Evolutionary conservation across 495 filamentous ascomycete genomes (phyloP), one percentile per base, ranked within the genome.

Genomic region (Daldinia vernicosa): DNA sequence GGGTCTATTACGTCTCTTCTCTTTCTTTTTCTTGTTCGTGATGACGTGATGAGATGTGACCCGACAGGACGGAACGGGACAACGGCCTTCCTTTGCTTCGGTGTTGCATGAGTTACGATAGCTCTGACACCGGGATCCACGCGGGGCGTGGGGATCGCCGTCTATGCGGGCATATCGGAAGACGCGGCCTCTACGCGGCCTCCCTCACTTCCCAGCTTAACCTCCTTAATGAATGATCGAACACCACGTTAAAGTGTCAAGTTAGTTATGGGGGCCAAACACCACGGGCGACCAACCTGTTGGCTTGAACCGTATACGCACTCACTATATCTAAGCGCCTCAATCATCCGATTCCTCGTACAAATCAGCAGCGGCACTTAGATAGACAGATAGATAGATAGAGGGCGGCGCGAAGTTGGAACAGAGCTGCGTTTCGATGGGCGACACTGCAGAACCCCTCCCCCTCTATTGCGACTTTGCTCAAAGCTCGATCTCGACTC

Each of bases 101-200:
- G 6, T 17, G 40, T 7, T 45, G n/a, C 17, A 45, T 9, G 19
- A 45, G 17, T 22, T 45, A 45, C 7, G n/a, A 32, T 39, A 26
- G 43, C 57, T 51, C 39, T 69, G 66, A 56, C 5, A 69, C 66
- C 66, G 66, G 66, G 59, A 63, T 63, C n/a, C 8, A n/a, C 66
- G 37, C 50, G 65, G 37, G 9, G 50, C 9, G 24, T 28, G 66
- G 22, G 26, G n/a, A n/a, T 43, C n/a, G 52, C 32, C n/a, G 39
- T 30, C 43, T 24, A 47, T 47, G 43, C 43, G 19, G 19, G 1
- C 19, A 45, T 22, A 47, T 47, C 17, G 43, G 43, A 24, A 47
- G 17, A 22, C 7, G 7, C 43, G 43, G 43, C 43, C 43, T 47
- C 19, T 4, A 22, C 7, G 7, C 43, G 43, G 43, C 43, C 43